Base-by-base conservation (phyloP, 352 stramenopile genomes). In the Phytophthora fragariae region DNA sequence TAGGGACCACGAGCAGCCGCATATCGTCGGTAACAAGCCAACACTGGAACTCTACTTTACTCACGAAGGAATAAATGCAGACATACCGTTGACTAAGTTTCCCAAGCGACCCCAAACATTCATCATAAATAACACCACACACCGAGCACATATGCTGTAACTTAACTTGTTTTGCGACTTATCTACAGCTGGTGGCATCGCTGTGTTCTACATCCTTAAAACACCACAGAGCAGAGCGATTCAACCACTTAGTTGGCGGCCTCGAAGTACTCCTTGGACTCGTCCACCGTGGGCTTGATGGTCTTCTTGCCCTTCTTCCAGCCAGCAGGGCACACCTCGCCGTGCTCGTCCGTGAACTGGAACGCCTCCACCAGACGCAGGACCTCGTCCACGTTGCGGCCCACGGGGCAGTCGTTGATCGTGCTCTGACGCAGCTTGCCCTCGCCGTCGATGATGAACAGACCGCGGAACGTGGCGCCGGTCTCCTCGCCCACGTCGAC, bases 371-470 rank as follows among this genome's bases (percentile, higher is more conserved):
- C 72, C 29, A 98, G 77, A 62, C 93, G 90, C 47, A 98, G 76
- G 17, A 91, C 86, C 66, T 98, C 93, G 76, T 98, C 92, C 33
- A 97, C 92, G 70, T 88, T 96, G 67, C 92, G 86, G 50, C 92
- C 92, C 17, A 97, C 84, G 1, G 92, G 88, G 39, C 93, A 64
- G 74, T 97, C 87, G 76, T 97, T 97, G 41, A 97, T 81, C n/a
- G 90, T 94, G 77, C 52, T 49, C 7, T 53, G 39, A 41, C 33
- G 9, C 33, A 37, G 33, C 11, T 89, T 82, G 39, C 90, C 92
- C 73, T 97, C 76, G 19, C 76, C 77, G 70, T 97, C 88, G 62
- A 98, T 98, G 78, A 98, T 97, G 72, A 98, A 98, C 12, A 97
- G 76, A 15, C 91, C 93, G 55, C 91, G 87, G 55, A 97, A 86